These are phyloP conservation scores for Mycena galericulata DNA, from an alignment of 768 basidiomycete species.

Conservation along the genomic window DNA sequence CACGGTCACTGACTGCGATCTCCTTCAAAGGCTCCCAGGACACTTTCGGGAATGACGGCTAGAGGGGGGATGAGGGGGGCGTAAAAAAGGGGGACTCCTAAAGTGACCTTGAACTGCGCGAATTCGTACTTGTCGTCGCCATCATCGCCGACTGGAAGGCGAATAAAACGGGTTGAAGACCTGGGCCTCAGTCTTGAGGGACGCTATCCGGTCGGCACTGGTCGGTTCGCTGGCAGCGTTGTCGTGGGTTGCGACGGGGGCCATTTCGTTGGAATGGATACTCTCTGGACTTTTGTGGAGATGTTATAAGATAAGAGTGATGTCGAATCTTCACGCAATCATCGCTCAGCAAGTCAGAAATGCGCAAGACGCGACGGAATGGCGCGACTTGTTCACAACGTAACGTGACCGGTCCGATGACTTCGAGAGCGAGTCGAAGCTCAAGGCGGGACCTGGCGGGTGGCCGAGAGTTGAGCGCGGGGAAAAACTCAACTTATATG, in stretches of 20 bases:
- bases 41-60: constrained; percentile 76
- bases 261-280: constrained; percentile 50
- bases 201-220: constrained; percentile 36
- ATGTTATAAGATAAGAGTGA: too few relatives aligned
- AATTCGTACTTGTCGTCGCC: constrained; percentile 64
- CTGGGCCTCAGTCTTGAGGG: constrained; percentile 40
- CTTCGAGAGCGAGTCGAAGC: too few relatives aligned
- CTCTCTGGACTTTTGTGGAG: too few relatives aligned
- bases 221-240: constrained; percentile 30
- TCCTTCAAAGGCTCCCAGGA: constrained; percentile 74
- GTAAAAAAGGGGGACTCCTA: neutral
- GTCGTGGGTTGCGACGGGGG: constrained; percentile 61
- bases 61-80: constrained; percentile 7
- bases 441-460: neutral
- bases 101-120: constrained; percentile 68
- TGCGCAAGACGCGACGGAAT: constrained; percentile 21
- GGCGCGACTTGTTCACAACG: constrained; percentile 25
- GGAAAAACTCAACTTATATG: neutral
- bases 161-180: constrained; percentile 78
- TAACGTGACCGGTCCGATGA: constrained; percentile 10
- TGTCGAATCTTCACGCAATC: constrained; percentile 21
- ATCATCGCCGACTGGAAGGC: constrained; percentile 63
- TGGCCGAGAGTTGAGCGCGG: neutral
- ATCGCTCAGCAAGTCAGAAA: neutral
- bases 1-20: constrained; percentile 73